Evolutionary conservation across 352 stramenopile genomes (phyloP).

Genomic region (Phytophthora sansomeana): DNA sequence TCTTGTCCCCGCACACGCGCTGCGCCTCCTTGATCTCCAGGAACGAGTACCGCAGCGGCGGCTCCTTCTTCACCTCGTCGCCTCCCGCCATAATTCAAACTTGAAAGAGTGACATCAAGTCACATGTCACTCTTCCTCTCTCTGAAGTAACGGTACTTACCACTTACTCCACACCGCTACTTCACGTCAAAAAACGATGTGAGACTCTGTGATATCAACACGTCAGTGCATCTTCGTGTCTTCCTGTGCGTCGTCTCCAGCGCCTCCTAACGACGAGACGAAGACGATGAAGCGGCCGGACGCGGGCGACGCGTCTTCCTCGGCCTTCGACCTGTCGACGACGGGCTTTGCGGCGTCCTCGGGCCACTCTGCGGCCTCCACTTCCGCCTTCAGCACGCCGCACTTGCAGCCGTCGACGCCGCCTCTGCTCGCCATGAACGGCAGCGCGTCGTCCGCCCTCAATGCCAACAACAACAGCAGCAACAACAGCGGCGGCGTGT

Average conservation of each 20-base stretch:
- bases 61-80: not conserved
- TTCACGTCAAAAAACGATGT: too few relatives aligned
- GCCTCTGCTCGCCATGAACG: conserved; percentile 8
- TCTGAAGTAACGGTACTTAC: not conserved
- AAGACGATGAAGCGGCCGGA: conserved; percentile 35
- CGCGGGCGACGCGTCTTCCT: conserved; percentile 9
- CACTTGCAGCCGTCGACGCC: conserved; percentile 20
- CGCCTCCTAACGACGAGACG: conserved; percentile 14
- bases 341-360: not conserved
- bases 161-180: too few relatives aligned
- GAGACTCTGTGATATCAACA: not conserved
- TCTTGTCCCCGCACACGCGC: conserved; percentile 67
- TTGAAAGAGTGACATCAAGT: not conserved
- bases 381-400: conserved; percentile 3
- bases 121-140: not conserved
- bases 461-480: too few relatives aligned
- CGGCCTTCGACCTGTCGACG: conserved; percentile 7
- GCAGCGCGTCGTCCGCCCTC: not conserved
- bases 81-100: conserved; percentile 32
- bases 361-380: not conserved
- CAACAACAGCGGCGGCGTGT: conserved; percentile 35
- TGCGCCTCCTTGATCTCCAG: conserved; percentile 82
- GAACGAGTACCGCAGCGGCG: conserved; percentile 65
- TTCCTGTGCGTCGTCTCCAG: not conserved
- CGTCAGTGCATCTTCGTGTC: not conserved